phyloP scores from a whole-genome alignment of 164 flowering plant genomes.

The Aristolochia californica region DNA sequence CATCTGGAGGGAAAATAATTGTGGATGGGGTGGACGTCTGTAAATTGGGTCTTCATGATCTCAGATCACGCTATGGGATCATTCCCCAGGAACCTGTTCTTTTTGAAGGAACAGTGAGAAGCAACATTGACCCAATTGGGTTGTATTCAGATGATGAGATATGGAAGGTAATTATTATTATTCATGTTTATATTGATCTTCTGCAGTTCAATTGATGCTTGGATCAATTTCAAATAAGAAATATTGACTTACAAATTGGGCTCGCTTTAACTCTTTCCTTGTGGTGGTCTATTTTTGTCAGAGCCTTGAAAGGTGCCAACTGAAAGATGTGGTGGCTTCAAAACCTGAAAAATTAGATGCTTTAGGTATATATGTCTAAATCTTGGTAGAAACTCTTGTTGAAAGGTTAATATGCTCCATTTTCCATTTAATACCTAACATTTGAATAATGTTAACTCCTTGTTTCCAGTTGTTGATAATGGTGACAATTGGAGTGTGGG shows the following conservation, averaged over 20 bases:
- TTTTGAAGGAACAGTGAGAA: slow-evolving; percentile 87
- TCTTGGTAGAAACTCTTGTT: neutral
- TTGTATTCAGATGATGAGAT: slow-evolving; percentile 77
- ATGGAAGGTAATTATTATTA: slow-evolving; percentile 55
- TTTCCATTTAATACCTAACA: neutral
- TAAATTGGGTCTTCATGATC: slow-evolving; percentile 76
- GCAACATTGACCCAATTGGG: slow-evolving; percentile 82
- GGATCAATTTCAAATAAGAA: neutral
- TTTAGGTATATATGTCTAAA: slow-evolving; percentile 38
- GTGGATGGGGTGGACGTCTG: slow-evolving; percentile 69
- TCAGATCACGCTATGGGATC: slow-evolving; percentile 85
- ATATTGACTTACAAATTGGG: neutral
- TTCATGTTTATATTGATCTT: neutral
- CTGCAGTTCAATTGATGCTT: neutral
- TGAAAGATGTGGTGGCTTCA: slow-evolving; percentile 35
- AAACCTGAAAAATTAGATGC: slow-evolving; percentile 85
- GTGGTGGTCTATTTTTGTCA: slow-evolving; percentile 8
- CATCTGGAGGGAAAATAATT: slow-evolving; percentile 64
- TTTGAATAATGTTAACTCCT: neutral
- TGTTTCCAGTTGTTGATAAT: slow-evolving; percentile 56
- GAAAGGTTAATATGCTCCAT: neutral
- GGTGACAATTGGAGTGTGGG: slow-evolving; percentile 99
- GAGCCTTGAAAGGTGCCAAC: slow-evolving; percentile 62
- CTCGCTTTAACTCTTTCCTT: neutral
- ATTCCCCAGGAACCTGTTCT: slow-evolving; percentile 98